Evolutionary conservation across 164 flowering plant species (phyloP).

Genomic region (Stephania yunnanensis): DNA sequence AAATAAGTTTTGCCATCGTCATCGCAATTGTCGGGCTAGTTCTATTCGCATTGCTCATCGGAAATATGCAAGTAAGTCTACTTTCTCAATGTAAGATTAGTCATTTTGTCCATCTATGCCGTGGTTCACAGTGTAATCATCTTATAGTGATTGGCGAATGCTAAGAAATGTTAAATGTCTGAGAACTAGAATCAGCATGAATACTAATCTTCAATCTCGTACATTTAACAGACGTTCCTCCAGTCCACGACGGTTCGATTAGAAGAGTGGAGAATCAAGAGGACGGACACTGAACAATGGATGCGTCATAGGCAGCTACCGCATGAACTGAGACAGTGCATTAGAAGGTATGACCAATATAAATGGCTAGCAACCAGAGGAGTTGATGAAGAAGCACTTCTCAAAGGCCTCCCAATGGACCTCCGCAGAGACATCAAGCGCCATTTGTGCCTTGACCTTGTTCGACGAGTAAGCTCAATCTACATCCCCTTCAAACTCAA

Average conservation of each 20-base stretch:
- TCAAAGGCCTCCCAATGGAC: slow-evolving; percentile 76
- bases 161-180: neutral
- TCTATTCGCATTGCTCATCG: slow-evolving; percentile 84
- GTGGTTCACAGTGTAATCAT: neutral
- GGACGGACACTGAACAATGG: slow-evolving; percentile 94
- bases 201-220: neutral
- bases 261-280: slow-evolving; percentile 92
- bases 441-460: slow-evolving; percentile 86
- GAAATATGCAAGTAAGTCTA: slow-evolving; percentile 82
- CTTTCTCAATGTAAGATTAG: neutral
- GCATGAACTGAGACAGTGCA: slow-evolving; percentile 54
- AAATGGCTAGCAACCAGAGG: slow-evolving; percentile 94
- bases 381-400: slow-evolving; percentile 78
- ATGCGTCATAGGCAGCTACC: slow-evolving; percentile 96
- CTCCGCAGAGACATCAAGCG: slow-evolving; percentile 87
- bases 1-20: slow-evolving; percentile 71
- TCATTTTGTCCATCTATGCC: neutral
- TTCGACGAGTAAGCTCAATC: slow-evolving; percentile 56
- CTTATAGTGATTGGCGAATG: neutral
- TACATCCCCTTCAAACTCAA: neutral
- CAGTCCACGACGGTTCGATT: slow-evolving; percentile 81
- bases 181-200: neutral
- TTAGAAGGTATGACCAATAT: slow-evolving; percentile 74
- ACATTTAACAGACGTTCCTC: slow-evolving; percentile 52
- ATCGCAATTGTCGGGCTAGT: slow-evolving; percentile 77